Base-by-base conservation (phyloP, 2,329 filamentous ascomycete species). In the Chaetomium globosum region DNA sequence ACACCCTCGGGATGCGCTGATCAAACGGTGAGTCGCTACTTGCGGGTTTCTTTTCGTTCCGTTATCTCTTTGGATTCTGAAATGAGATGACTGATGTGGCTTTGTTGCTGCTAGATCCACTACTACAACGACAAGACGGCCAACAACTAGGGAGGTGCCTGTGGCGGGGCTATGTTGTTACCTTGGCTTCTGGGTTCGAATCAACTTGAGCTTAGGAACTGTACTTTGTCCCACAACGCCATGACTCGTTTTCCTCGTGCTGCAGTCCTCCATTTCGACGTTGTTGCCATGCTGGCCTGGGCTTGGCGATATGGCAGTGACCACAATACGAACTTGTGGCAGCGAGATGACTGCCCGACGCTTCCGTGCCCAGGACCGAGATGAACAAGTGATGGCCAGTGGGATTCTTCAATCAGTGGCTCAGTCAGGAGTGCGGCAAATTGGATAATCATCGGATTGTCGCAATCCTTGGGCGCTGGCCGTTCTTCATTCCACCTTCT, bases 1-100 rank as follows among this genome's bases (percentile, higher is more conserved):
- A 87, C 85, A 12, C 85, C 85, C 0, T 73, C 75, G 3, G 85
- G 85, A 3, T 87, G 85, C 75, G 78, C 79, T 33, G 85, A 88
- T 76, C 80, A 87, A 75, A 87, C 84, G 57, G 81, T 83, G 68
- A 75, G 81, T 76, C 33, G 6, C 43, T 21, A 19, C 30, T 19
- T 13, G 31, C 12, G 33, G 30, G 12, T 21, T 9, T 23, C 2
- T n/a, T 48, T 43, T 12, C 36, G 4, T 39, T 39, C 3, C 10
- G 16, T 16, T 2, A 39, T 19, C 16, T 19, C 36, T 36, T 12
- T 13, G 36, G 16, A 19, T 16, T 39, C 4, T 19, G 36, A 19
- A 16, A 16, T 39, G 36, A 16, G 16, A 19, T 43, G 39, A 16
- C 39, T 43, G 39, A 43, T 16, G 39, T 56, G 21, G 49, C 21